These are phyloP conservation scores for Mallotus repandus DNA, from an alignment of 441 rosid genomes.

Conservation along the genomic window DNA sequence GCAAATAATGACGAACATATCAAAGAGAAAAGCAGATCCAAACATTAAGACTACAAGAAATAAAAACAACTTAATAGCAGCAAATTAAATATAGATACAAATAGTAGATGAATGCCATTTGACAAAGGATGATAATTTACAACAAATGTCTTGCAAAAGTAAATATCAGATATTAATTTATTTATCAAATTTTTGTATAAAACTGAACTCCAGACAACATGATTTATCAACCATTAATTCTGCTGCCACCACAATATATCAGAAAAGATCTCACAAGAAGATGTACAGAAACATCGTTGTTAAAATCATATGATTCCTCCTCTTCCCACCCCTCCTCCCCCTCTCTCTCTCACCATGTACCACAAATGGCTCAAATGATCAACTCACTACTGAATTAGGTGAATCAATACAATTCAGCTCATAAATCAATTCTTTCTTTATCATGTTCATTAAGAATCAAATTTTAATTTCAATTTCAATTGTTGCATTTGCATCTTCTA, in stretches of 20 bases:
- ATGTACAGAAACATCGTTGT: not conserved
- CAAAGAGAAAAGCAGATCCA: conserved; percentile 3
- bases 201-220: not conserved
- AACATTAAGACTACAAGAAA: conserved; percentile 3
- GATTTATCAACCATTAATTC: no score
- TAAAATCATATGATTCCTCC: no score
- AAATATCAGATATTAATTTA: not conserved
- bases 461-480: no score
- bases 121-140: conserved; percentile 5
- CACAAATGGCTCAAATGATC: no score
- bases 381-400: no score
- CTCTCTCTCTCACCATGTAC: no score
- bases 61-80: not conserved
- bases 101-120: conserved; percentile 1
- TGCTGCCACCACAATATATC: conserved; percentile 6
- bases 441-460: no score
- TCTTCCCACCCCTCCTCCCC: no score
- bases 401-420: no score
- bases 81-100: not conserved
- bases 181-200: not conserved
- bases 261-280: not conserved
- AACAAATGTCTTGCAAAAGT: conserved; percentile 10
- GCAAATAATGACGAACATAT: not conserved
- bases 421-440: no score
- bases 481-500: no score